Evolutionary conservation across 352 stramenopile species (phyloP).

Genomic region (Phytopythium vexans): DNA sequence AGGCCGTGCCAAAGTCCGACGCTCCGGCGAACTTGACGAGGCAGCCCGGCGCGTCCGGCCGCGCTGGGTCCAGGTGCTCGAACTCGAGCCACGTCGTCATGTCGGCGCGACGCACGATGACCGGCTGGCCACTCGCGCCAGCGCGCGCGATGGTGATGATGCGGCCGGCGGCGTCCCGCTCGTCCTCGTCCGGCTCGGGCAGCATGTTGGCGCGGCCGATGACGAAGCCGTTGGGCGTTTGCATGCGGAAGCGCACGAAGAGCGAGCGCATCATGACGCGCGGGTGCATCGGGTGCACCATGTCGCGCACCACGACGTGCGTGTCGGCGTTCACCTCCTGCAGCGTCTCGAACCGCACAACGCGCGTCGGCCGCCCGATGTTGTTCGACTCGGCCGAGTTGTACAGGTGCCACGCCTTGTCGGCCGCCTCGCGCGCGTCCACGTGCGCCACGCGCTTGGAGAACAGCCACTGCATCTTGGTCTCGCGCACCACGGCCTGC

Average conservation of each 20-base stretch:
- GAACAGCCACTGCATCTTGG: constrained; percentile 31
- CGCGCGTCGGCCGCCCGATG: constrained; percentile 21
- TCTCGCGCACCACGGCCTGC: constrained; percentile 18
- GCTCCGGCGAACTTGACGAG: constrained; percentile 31
- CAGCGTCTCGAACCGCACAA: constrained; percentile 37
- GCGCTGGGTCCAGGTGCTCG: constrained; percentile 23
- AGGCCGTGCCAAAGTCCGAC: constrained; percentile 33
- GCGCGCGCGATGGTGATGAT: background rate
- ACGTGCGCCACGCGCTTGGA: constrained; percentile 30
- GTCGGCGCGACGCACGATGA: constrained; percentile 22
- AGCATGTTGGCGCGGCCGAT: constrained; percentile 35
- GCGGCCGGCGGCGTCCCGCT: background rate
- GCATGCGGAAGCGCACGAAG: constrained; percentile 36
- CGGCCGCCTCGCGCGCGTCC: constrained; percentile 17
- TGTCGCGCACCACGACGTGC: constrained; percentile 32
- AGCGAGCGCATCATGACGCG: constrained; percentile 33
- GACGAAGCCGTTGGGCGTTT: constrained; percentile 28
- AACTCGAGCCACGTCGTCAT: constrained; percentile 37
- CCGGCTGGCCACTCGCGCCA: background rate
- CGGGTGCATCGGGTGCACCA: constrained; percentile 33
- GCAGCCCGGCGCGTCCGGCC: constrained; percentile 18
- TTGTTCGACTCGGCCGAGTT: constrained; percentile 25
- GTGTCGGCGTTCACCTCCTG: constrained; percentile 40
- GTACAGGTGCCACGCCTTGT: constrained; percentile 30
- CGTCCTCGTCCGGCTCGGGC: constrained; percentile 4